Percentiles rank a stretch among this genome's conserved stretches.
Conservation (phyloP, 169 alveolate species). For the Besnoitia besnoiti region DNA sequence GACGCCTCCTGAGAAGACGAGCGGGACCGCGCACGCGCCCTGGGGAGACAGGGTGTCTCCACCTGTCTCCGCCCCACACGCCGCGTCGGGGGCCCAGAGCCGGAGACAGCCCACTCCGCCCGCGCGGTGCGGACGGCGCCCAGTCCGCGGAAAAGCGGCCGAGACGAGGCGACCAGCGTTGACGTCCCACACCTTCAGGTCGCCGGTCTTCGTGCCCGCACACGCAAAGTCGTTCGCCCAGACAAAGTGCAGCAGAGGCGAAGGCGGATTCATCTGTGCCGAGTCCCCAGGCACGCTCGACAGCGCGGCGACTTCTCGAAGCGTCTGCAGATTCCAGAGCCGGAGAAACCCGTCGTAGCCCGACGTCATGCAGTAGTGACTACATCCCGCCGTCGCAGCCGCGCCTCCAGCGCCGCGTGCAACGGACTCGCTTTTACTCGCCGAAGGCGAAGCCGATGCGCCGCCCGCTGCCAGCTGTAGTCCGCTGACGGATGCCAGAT, state of each 20-base stretch:
- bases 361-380: neutral
- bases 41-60: no score
- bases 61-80: no score
- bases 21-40: constrained; percentile 5
- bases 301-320: neutral
- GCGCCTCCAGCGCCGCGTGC: no score
- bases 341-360: constrained; percentile 64
- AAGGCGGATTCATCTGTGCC: neutral
- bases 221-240: constrained; percentile 55
- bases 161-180: constrained; percentile 17
- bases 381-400: no score
- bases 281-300: neutral
- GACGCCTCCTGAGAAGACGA: constrained; percentile 39
- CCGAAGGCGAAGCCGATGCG: no score
- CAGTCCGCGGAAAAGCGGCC: neutral
- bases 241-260: constrained; percentile 39
- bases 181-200: constrained; percentile 48
- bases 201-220: constrained; percentile 53
- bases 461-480: constrained; percentile 23
- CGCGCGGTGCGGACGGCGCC: constrained; percentile 35
- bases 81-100: constrained; percentile 50
- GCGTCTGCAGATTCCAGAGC: constrained; percentile 30
- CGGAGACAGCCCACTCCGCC: constrained; percentile 59
- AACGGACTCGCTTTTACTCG: no score
- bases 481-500: constrained; percentile 38